A percentile compares a stretch with the other conserved stretches of the same genome.
phyloP scores from a whole-genome alignment of 2,329 filamentous ascomycete species.

The Ophiostoma australiae region DNA sequence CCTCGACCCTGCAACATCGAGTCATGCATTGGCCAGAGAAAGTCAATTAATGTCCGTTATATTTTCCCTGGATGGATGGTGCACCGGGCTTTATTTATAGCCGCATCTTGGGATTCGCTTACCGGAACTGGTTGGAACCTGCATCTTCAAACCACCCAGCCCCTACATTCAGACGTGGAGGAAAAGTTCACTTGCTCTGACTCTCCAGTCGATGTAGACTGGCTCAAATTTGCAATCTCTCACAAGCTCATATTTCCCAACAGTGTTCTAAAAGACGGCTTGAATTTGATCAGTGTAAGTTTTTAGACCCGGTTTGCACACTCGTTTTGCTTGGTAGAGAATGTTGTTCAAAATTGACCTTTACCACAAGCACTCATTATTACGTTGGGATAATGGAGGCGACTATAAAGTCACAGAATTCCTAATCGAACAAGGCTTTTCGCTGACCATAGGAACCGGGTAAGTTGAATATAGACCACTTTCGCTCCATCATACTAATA shows the following conservation, averaged over 20 bases:
- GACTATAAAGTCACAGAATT: not conserved
- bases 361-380: too few relatives aligned
- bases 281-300: not conserved
- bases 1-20: not conserved
- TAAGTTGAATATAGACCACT: not conserved
- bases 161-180: not conserved
- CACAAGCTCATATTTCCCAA: not conserved
- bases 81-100: not conserved
- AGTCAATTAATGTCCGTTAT: not conserved
- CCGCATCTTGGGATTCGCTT: not conserved
- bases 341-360: not conserved
- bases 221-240: not conserved
- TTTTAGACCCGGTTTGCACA: not conserved
- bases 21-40: not conserved
- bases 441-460: not conserved
- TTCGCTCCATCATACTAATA: not conserved
- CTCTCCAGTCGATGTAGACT: not conserved
- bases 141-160: not conserved
- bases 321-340: not conserved
- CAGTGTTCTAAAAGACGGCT: not conserved
- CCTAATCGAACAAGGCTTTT: not conserved
- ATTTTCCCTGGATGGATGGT: not conserved
- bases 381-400: too few relatives aligned
- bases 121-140: not conserved
- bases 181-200: not conserved